Base-by-base conservation (phyloP, 148 eudicot genomes). In the Rhododendron williamsianum region DNA sequence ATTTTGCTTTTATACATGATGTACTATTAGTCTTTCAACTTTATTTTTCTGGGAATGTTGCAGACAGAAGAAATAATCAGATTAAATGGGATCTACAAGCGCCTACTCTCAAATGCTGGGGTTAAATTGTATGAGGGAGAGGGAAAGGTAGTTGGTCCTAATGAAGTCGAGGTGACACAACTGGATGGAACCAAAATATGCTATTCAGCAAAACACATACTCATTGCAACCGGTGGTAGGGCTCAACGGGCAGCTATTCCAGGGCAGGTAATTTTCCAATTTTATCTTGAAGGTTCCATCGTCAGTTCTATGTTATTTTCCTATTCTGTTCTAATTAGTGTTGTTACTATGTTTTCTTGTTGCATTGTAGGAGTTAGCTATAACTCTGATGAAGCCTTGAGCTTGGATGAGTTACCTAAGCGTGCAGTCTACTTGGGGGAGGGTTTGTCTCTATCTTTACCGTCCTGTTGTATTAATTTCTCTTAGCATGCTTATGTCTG, bases 351-450 rank as follows among this genome's bases (percentile, higher is more conserved):
- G 19, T 82, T 67, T 36, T 83, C 9, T 45, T 49, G 19, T 48
- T 4, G 80, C 21, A 30, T n/a, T 86, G 12, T 82, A 97, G 99
- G 99, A 94, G 89, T 88, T 97, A 78, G 98, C 88, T 56, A 97
- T 97, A 76, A 97, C 98, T 97, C 99, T 85, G 99, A 97, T 79
- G 99, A 97, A 91, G 99, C 99, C 78, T 90, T 97, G 91, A 97
- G 99, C 90, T 88, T 97, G 90, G 99, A 97, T 84, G 99, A 97
- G 84, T 87, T 95, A 76, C 99, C 99, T 45, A 97, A 92, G 93
- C 98, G 87, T 81, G 99, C 85, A 84, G 96, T 97, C 74, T 97
- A 87, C 96, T 95, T 76, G 99, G 99, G 41, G 99, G 95, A 91
- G 99, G 99, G 98, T 97, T 90, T 81, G 81, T 87, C 82, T 86